Evolutionary conservation across 345 rosid species (phyloP).

Genomic region (Melastoma malabathricum): DNA sequence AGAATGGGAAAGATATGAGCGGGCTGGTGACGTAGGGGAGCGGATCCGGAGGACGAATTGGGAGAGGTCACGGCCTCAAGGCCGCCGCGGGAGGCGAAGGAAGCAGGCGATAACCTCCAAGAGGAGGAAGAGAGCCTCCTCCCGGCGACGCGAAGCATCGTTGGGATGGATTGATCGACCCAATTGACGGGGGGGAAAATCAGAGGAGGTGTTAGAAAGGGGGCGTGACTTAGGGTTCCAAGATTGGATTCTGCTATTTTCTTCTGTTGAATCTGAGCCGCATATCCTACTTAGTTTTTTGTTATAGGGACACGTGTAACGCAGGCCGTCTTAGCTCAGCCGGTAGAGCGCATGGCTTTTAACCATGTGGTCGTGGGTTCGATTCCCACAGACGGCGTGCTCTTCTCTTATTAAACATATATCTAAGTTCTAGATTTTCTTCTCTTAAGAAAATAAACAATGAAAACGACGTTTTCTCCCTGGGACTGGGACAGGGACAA

Average conservation of each 20-base stretch:
- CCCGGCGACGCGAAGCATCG: constrained; percentile 69
- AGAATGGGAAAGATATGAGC: constrained; percentile 14
- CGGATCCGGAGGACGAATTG: constrained; percentile 24
- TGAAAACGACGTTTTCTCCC: too few species aligned
- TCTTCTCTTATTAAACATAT: not conserved
- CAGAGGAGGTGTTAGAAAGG: too few species aligned
- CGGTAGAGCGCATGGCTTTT: constrained; percentile 81
- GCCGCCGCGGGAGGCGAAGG: constrained; percentile 15
- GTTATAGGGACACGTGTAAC: fast-evolving
- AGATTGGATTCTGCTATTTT: not conserved
- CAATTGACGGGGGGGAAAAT: too few species aligned
- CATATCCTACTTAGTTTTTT: fast-evolving
- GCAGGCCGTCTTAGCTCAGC: constrained; percentile 59
- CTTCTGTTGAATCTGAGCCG: not conserved
- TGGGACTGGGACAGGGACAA: too few species aligned
- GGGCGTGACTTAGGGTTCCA: too few species aligned
- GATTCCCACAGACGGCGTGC: constrained; percentile 61
- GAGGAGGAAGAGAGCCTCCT: constrained; percentile 49
- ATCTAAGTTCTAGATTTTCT: too few species aligned
- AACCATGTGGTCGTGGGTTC: constrained; percentile 78
- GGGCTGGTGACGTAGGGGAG: constrained; percentile 10
- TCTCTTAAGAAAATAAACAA: too few species aligned
- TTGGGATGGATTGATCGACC: constrained; percentile 7
- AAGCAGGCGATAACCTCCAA: constrained; percentile 29
- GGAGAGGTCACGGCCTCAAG: constrained; percentile 16